A percentile compares a stretch with the other conserved stretches of the same genome.
phyloP scores from a whole-genome alignment of 2,329 filamentous ascomycete species.

The Trichoderma semiorbis region DNA sequence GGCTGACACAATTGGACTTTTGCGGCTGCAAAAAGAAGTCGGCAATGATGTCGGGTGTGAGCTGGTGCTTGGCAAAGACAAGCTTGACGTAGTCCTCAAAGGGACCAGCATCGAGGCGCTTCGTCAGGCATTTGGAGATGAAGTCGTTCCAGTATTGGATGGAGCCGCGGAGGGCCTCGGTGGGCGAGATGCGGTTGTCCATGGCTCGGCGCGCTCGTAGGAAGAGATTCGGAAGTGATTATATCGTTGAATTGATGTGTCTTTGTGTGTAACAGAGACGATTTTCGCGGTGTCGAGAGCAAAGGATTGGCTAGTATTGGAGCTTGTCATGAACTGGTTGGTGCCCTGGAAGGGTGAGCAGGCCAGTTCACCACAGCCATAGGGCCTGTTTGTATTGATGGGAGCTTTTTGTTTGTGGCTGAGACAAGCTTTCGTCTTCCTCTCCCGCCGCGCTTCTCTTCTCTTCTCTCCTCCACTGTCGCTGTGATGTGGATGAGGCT shows the following conservation, averaged over 20 bases:
- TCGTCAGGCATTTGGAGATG: slow-evolving; percentile 46
- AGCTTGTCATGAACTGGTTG: background rate
- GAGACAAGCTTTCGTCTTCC: background rate
- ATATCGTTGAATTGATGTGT: background rate
- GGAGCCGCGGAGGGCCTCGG: slow-evolving; percentile 28
- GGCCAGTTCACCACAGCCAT: background rate
- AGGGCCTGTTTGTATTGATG: background rate
- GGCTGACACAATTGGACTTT: slow-evolving; percentile 43
- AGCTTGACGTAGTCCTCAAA: slow-evolving; percentile 52
- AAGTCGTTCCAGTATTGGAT: slow-evolving; percentile 49
- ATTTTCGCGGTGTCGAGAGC: background rate
- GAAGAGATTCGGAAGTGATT: background rate
- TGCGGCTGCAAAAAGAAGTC: slow-evolving; percentile 57
- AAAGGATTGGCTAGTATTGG: background rate
- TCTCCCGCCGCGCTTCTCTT: background rate
- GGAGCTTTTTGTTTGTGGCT: background rate
- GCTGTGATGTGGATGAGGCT: background rate
- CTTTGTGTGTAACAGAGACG: background rate
- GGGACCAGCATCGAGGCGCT: slow-evolving; percentile 49
- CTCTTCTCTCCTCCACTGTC: background rate
- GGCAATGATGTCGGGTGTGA: slow-evolving; percentile 51
- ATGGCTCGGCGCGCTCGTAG: slow-evolving; percentile 22
- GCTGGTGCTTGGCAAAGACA: slow-evolving; percentile 49
- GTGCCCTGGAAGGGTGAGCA: background rate
- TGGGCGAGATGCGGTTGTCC: slow-evolving; percentile 26